Base-by-base conservation (phyloP, 306 rosid species). In the Cercis canadensis region DNA sequence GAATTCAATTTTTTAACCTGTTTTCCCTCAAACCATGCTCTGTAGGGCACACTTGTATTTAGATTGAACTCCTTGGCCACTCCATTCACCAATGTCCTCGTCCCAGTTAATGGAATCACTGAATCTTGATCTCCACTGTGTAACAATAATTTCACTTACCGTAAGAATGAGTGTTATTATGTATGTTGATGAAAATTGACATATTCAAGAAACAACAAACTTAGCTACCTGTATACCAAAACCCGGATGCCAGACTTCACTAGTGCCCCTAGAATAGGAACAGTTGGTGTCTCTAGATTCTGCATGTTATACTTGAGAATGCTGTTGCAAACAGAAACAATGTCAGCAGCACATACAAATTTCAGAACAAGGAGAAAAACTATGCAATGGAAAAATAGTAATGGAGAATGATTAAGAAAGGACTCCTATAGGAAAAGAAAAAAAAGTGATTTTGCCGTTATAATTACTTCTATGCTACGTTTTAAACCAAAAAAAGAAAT, bases 71-170 rank as follows among this genome's bases (percentile, higher is more conserved):
- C 75, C 66, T 61, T 75, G 63, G 86, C 90, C 33, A 83, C 55
- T 31, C 33, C 50, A 78, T 75, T 45, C 40, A 86, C 79, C 2
- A 81, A 71, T 7, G 57, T 61, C 69, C 91, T 50, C 4, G 81
- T 81, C 14, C 86, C 91, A 2, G 11, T 37, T n/a, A 86, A 75
- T 5, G 90, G 86, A 18, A 86, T n/a, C 0, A 69, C 75, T 14
- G 84, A 77, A 78, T 86, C 85, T 74, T 85, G 85, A 73, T 82
- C 89, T 55, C 85, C 87, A 49, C 87, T 85, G 83, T 55, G 54
- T 0, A 18, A 14, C 36, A 47, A 47, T 41, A 56, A 6, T 24
- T 70, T 75, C 24, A 18, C 32, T 58, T 70, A 45, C 32, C 51
- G 41, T 53, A 53, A 29, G 36, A 0, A 18, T 50, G 33, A 1